Base-by-base conservation (phyloP, 2,329 filamentous ascomycete species). In the Diaporthe capsici region DNA sequence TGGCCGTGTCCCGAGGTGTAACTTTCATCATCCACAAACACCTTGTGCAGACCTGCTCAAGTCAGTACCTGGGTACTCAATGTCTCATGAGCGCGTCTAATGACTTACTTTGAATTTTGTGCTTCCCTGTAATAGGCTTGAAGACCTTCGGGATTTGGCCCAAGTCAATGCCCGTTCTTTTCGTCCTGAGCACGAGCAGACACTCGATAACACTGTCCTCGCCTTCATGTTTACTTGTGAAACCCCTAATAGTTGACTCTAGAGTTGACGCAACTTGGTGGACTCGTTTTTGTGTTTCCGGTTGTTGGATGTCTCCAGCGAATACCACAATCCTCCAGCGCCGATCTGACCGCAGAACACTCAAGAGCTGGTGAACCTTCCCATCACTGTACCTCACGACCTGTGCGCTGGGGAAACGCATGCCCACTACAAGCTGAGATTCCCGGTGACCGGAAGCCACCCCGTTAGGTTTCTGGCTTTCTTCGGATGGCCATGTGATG, bases 121-220 rank as follows among this genome's bases (percentile, higher is more conserved):
- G 90, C 78, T 87, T 88, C 0, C 90, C 90, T 1, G 87, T 89
- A 0, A 86, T 80, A 0, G 91, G 91, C 76, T 86, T 89, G 80
- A 92, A 93, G 71, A 86, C 87, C 1, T 83, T 80, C 0, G 90
- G 91, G 9, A 92, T 90, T 63, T 88, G 82, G 7, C 87, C 84
- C 57, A 89, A 85, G 70, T 91, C 86, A 0, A 90, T 83, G 10
- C 84, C 81, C 2, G 84, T 79, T 10, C 90, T 87, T 28, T 86
- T 83, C 4, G 87, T 88, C 6, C 84, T 83, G 0, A 91, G 83
- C 0, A 93, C 85, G 1, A 93, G 84, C 3, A 92, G 84, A 0
- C 86, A 83, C 77, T 93, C 90, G 74, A 93, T 89, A 31, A 92
- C 81, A 72, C 86, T 88, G 78, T 92, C 91, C 6, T 86, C 81